Percentiles rank a stretch among this genome's conserved stretches.
Conservation (phyloP, 1,139 yeast genomes). For the Dujonia santamariae region DNA sequence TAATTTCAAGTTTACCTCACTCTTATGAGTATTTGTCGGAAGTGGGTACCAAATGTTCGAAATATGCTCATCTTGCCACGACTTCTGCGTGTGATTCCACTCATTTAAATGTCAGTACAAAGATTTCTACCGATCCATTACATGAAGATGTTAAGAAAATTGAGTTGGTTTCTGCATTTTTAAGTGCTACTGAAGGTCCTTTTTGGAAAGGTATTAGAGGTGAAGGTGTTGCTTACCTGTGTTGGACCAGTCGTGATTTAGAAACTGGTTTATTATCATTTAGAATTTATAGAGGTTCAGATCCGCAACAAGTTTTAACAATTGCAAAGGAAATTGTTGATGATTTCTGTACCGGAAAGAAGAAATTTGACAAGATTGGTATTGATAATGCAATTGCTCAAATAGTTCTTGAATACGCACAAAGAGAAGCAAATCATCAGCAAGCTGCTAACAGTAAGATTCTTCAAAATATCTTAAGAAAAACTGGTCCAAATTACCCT, state of each 20-base stretch:
- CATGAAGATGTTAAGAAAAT: slow-evolving; percentile 70
- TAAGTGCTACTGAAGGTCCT: slow-evolving; percentile 93
- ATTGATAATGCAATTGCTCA: slow-evolving; percentile 75
- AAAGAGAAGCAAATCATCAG: slow-evolving; percentile 55
- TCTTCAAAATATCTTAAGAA: slow-evolving; percentile 60
- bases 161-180: slow-evolving; percentile 69
- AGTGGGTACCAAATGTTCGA: slow-evolving; percentile 51
- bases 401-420: slow-evolving; percentile 69
- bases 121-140: slow-evolving; percentile 61
- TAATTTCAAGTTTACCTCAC: slow-evolving; percentile 40
- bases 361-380: slow-evolving; percentile 52
- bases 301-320: slow-evolving; percentile 67
- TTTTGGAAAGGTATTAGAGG: slow-evolving; percentile 97
- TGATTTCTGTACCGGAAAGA: slow-evolving; percentile 53
- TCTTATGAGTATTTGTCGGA: slow-evolving; percentile 53
- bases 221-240: slow-evolving; percentile 92
- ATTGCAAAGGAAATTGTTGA: slow-evolving; percentile 68
- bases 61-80: slow-evolving; percentile 61
- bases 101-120: slow-evolving; percentile 60
- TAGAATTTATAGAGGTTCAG: slow-evolving; percentile 79
- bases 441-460: slow-evolving; percentile 68
- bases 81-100: slow-evolving; percentile 89
- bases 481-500: slow-evolving; percentile 66
- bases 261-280: slow-evolving; percentile 71
- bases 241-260: slow-evolving; percentile 52